Evolutionary conservation across 2,329 filamentous ascomycete species (phyloP), one percentile per base, ranked within the genome.

Genomic region (Harringtonia aguacate): DNA sequence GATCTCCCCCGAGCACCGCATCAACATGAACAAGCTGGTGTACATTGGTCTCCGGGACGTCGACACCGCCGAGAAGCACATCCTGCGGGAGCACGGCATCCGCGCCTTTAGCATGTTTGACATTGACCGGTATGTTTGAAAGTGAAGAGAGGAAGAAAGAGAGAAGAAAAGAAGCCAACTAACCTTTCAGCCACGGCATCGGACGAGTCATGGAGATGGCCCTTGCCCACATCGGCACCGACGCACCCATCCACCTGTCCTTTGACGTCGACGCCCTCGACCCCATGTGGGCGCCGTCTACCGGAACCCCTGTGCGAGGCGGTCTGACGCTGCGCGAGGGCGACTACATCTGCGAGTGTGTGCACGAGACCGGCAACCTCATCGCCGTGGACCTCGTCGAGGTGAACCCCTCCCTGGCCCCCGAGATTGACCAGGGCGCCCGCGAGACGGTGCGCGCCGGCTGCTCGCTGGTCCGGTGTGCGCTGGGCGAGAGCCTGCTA

Each of bases 71-170:
- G 92, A 98, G 79, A 97, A 95, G 81, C 77, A 80, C 67, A 86
- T 95, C 48, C 69, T 98, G 51, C 75, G 82, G 46, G 86, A 97
- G 52, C 72, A 97, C 58, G 82, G 84, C 35, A 92, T 98, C 70
- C 90, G 86, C 71, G 90, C 90, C 4, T 98, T 97, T 59, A 90
- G 84, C 67, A 98, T 98, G 92, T 92, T 95, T 61, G 92, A 98
- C 60, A 84, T 98, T 62, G 92, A 98, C 65, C n/a, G n/a, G n/a
- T n/a, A n/a, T n/a, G n/a, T n/a, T n/a, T n/a, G n/a, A n/a, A n/a
- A n/a, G n/a, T n/a, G n/a, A n/a, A n/a, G n/a, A n/a, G n/a, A n/a
- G n/a, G n/a, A n/a, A n/a, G n/a, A n/a, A n/a, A n/a, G n/a, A n/a
- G n/a, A n/a, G n/a, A n/a, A n/a, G n/a, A n/a, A n/a, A n/a, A n/a